Base-by-base conservation (phyloP, 108 stramenopile species). In the Nitzschia sp. region DNA sequence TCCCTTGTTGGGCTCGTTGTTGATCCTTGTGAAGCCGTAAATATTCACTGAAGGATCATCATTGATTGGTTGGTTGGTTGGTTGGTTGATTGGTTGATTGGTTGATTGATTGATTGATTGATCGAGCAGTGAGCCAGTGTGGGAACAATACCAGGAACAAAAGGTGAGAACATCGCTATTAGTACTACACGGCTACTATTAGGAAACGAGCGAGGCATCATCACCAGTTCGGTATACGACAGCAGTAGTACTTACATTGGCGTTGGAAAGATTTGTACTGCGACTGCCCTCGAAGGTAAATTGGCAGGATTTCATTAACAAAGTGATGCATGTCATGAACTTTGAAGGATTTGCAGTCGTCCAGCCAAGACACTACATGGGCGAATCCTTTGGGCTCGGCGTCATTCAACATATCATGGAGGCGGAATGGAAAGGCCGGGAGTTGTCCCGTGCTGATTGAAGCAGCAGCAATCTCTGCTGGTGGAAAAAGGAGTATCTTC, bases 201-300 rank as follows among this genome's bases (percentile, higher is more conserved):
- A 5, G 27, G 17, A 5, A 27, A 56, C 29, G 13, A 31, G 23
- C 17, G 9, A 9, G 38, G 13, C 38, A 41, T 13, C 38, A 41
- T 41, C 38, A 41, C 13, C 38, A 9, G 38, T 13, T 41, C 38
- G 13, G 13, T 6, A 41, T 41, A 41, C 6, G 38, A 41, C 6
- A 11, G 38, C 38, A 11, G 48, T 68, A 31, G 29, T 34, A 48
- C 33, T 82, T 85, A 22, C 85, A 58, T 48, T 91, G 87, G 11
- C 95, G 71, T 67, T 96, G 90, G 61, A 96, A 94, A 36, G 83
- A 83, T 26, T 85, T 75, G 66, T 81, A 81, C 66, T 82, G 84
- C 31, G 90, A 81, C 53, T 90, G 93, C 11, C 35, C 30, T 19
- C 80, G 82, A 64, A 97, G 96, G 77, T 87, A 93, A 3, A 44